Conservation (phyloP, 2,329 filamentous ascomycete species). For the Dactylonectria estremocensis region DNA sequence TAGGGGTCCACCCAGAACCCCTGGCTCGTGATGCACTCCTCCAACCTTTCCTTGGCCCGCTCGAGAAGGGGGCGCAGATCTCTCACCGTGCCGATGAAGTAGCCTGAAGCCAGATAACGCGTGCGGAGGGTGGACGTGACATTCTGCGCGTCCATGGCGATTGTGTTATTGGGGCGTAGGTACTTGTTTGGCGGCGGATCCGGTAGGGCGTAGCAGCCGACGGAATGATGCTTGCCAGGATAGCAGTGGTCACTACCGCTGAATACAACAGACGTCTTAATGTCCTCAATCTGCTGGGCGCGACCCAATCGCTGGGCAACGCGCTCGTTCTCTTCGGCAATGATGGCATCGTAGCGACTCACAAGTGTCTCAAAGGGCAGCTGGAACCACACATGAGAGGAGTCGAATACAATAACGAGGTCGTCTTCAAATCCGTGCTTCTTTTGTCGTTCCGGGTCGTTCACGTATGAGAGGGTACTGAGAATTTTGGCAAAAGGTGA, state of each 20-base stretch:
- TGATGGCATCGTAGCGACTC: constrained; percentile 45
- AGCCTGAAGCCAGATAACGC: constrained; percentile 47
- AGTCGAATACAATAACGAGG: constrained; percentile 50
- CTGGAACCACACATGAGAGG: constrained; percentile 55
- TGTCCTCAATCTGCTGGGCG: constrained; percentile 39
- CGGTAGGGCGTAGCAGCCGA: constrained; percentile 49
- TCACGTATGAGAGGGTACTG: constrained; percentile 45
- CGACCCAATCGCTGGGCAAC: constrained; percentile 44
- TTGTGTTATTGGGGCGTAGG: constrained; percentile 43
- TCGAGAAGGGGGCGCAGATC: constrained; percentile 43
- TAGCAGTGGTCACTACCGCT: constrained; percentile 49
- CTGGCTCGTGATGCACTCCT: constrained; percentile 34
- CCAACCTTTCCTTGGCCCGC: constrained; percentile 42
- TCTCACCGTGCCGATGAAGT: constrained; percentile 46
- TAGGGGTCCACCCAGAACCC: constrained; percentile 27
- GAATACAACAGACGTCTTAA: constrained; percentile 46
- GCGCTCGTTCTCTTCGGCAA: constrained; percentile 42
- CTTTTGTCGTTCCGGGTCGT: constrained; percentile 37
- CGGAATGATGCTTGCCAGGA: constrained; percentile 41
- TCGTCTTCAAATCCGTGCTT: constrained; percentile 47
- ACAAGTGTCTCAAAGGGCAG: constrained; percentile 48
- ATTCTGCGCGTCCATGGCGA: constrained; percentile 39
- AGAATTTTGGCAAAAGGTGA: constrained; percentile 52
- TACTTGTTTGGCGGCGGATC: constrained; percentile 47
- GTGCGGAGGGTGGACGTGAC: constrained; percentile 39